Percentiles rank a stretch among this genome's conserved stretches.
phyloP scores from a whole-genome alignment of 1,139 yeast species.

The Sugiyamaella sp. region DNA sequence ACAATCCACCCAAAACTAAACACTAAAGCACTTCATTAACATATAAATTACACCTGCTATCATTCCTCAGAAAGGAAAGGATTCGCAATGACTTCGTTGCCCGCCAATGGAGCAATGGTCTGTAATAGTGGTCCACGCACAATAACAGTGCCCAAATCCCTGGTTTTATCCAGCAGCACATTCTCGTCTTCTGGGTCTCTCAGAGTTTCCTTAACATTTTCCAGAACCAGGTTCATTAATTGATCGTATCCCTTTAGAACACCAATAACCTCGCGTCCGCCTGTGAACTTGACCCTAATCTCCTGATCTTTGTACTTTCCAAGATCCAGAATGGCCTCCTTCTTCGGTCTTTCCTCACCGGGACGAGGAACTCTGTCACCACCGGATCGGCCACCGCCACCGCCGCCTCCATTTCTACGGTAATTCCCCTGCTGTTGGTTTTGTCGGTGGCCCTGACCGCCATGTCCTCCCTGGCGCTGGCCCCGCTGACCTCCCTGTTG shows the following conservation, averaged over 20 bases:
- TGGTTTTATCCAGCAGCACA: conserved; percentile 53
- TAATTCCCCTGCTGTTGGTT: conserved; percentile 11
- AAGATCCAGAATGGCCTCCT: conserved; percentile 86
- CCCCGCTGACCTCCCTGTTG: conserved; percentile 12
- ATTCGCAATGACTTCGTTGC: conserved; percentile 75
- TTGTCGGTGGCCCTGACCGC: conserved; percentile 12
- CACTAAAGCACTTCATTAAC: conserved; percentile 1
- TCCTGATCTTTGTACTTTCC: conserved; percentile 73
- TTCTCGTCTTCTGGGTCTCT: conserved; percentile 64
- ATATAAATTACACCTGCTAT: conserved; percentile 11
- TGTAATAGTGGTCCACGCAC: conserved; percentile 84
- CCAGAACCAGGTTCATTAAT: conserved; percentile 89
- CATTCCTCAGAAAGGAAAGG: conserved; percentile 52
- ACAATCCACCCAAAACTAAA: neutral
- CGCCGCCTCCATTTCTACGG: conserved; percentile 22
- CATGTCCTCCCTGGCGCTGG: conserved; percentile 17
- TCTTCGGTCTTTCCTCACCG: conserved; percentile 71
- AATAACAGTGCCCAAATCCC: conserved; percentile 74
- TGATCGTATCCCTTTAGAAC: conserved; percentile 86
- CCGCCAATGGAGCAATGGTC: conserved; percentile 82
- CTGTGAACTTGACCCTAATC: conserved; percentile 78
- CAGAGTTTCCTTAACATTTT: conserved; percentile 67
- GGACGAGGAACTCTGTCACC: conserved; percentile 39
- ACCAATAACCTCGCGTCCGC: conserved; percentile 86
- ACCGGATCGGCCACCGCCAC: conserved; percentile 25